Percentiles rank a stretch among this genome's conserved stretches.
Conservation (phyloP, 768 basidiomycete genomes). For the Lactifluus volemus region DNA sequence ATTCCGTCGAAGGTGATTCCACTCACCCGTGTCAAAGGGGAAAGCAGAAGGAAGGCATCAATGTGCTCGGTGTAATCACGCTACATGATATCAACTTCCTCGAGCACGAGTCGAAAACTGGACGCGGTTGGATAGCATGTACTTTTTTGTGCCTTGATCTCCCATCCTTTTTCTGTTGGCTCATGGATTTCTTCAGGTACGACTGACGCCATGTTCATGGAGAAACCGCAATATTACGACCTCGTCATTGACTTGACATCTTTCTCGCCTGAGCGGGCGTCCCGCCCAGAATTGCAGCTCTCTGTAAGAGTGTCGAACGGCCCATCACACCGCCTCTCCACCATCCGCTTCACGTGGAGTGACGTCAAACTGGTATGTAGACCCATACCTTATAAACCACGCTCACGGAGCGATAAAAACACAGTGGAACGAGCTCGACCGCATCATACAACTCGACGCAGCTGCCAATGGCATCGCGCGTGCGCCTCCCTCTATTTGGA, state of each 20-base stretch:
- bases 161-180: neutral
- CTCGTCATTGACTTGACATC: constrained; percentile 74
- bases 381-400: neutral
- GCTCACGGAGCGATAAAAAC: neutral
- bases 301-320: constrained; percentile 39
- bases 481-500: constrained; percentile 33
- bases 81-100: constrained; percentile 63
- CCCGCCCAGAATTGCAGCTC: constrained; percentile 53
- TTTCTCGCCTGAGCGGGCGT: constrained; percentile 42
- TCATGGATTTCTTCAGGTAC: constrained; percentile 37
- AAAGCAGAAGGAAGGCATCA: constrained; percentile 44
- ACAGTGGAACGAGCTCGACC: constrained; percentile 74
- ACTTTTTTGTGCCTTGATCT: constrained; percentile 12
- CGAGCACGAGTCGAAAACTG: constrained; percentile 43
- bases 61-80: constrained; percentile 73
- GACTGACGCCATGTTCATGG: constrained; percentile 77
- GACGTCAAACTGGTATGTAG: constrained; percentile 59
- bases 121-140: constrained; percentile 81
- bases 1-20: neutral
- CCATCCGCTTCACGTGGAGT: constrained; percentile 74
- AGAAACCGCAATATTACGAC: constrained; percentile 73
- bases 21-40: constrained; percentile 26
- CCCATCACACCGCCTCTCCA: constrained; percentile 47
- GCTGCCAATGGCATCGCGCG: neutral
- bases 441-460: constrained; percentile 51